Percentiles rank a stretch among this genome's conserved stretches.
phyloP scores from a whole-genome alignment of 1,284 basidiomycete species.

The Tilletia walkeri region DNA sequence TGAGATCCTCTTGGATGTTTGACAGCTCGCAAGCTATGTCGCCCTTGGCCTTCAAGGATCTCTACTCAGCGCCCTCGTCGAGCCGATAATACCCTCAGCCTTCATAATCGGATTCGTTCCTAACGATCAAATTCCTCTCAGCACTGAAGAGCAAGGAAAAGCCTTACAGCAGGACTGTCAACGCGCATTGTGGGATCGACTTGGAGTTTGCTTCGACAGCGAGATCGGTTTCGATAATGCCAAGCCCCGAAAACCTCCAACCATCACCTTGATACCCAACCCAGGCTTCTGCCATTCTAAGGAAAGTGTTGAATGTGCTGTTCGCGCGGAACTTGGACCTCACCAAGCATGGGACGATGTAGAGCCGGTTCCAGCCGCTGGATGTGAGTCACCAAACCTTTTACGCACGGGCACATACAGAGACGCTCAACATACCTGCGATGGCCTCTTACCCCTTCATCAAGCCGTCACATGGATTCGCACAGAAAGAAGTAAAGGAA shows the following conservation, averaged over 20 bases:
- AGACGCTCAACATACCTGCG: neutral
- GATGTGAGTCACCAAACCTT: slow-evolving; percentile 21
- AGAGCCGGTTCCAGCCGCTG: slow-evolving; percentile 29
- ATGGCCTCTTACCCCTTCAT: neutral
- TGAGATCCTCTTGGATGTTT: neutral
- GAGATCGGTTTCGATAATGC: slow-evolving; percentile 13
- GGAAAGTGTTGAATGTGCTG: slow-evolving; percentile 14
- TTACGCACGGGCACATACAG: neutral
- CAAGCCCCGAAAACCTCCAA: neutral
- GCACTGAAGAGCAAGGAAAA: neutral
- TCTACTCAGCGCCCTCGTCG: slow-evolving; percentile 64
- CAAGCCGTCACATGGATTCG: slow-evolving; percentile 3
- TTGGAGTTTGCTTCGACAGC: slow-evolving; percentile 7
- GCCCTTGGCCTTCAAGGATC: slow-evolving; percentile 81
- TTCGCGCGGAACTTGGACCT: neutral
- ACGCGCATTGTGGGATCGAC: neutral
- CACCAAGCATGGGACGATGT: neutral
- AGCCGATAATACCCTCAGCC: slow-evolving; percentile 66
- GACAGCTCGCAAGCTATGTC: slow-evolving; percentile 74
- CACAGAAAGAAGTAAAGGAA: neutral
- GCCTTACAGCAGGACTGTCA: neutral
- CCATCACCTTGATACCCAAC: neutral
- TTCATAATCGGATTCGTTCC: slow-evolving; percentile 66
- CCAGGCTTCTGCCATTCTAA: slow-evolving; percentile 16
- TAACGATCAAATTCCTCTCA: too few species aligned